Percentiles rank a stretch among this genome's conserved stretches.
phyloP scores from a whole-genome alignment of 169 alveolate genomes.

The Theileria annulata region DNA sequence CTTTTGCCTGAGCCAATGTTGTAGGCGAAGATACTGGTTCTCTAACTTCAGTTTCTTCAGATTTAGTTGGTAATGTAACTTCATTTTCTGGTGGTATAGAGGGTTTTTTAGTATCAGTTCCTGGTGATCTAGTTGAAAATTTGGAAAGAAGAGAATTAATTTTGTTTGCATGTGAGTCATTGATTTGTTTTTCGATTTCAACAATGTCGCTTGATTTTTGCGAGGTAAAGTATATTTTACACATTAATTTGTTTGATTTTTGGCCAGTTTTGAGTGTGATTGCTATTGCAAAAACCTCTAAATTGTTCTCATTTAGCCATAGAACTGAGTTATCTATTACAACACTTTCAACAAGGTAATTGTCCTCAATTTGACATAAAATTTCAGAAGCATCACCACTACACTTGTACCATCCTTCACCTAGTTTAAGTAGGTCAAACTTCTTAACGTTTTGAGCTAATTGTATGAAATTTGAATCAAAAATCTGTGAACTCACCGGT shows the following conservation, averaged over 20 bases:
- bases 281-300: neutral
- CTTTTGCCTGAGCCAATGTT: neutral
- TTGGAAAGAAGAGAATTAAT: neutral
- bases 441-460: neutral
- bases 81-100: too few species aligned
- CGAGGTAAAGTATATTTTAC: neutral
- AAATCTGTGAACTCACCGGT: neutral
- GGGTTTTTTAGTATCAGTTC: too few species aligned
- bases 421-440: neutral
- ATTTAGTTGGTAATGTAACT: neutral
- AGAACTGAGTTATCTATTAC: neutral
- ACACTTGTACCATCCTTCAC: conserved; percentile 5
- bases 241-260: neutral
- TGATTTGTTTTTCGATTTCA: neutral
- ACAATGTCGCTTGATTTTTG: neutral
- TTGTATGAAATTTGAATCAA: neutral
- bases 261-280: neutral
- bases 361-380: neutral
- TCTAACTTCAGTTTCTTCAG: too few species aligned
- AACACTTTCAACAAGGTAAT: conserved; percentile 1
- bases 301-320: neutral
- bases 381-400: neutral
- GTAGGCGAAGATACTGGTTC: too few species aligned
- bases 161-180: neutral
- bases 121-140: neutral